These are phyloP conservation scores for Hydnum rufescens DNA, from an alignment of 768 basidiomycete genomes.

Conservation along the genomic window DNA sequence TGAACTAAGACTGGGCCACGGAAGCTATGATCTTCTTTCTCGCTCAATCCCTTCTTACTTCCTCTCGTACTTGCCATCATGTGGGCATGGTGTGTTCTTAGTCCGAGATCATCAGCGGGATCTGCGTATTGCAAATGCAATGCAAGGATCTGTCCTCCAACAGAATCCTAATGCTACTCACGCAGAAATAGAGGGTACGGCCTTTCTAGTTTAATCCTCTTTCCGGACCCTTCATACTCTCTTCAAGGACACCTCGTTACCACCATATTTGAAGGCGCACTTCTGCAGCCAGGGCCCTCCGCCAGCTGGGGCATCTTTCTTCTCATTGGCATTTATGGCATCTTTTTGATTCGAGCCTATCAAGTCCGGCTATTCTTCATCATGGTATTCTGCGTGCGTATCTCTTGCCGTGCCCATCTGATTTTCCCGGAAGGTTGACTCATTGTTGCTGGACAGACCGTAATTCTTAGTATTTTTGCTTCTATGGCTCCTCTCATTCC, in stretches of 20 bases:
- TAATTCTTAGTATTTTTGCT: conserved; percentile 3
- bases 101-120: background rate
- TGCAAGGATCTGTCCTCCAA: background rate
- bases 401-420: background rate
- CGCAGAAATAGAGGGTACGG: conserved; percentile 7
- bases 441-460: background rate
- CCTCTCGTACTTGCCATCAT: background rate
- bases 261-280: background rate
- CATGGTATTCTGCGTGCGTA: conserved; percentile 2
- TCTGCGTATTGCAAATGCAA: background rate
- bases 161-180: conserved; percentile 4
- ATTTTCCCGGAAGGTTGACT: background rate
- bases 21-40: conserved; percentile 4
- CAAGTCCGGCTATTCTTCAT: conserved; percentile 4
- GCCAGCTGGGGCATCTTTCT: conserved; percentile 3
- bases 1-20: too few species aligned
- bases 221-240: background rate
- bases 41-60: background rate
- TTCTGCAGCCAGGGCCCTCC: conserved; percentile 3
- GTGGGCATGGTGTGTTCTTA: conserved; percentile 6
- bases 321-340: conserved; percentile 3
- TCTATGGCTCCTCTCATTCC: conserved; percentile 3
- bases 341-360: conserved; percentile 2
- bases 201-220: background rate
- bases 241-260: background rate